Percentiles rank a stretch among this genome's conserved stretches.
These are phyloP conservation scores for Blastocystis sp. DNA, from an alignment of 352 stramenopile genomes.

Conservation along the genomic window DNA sequence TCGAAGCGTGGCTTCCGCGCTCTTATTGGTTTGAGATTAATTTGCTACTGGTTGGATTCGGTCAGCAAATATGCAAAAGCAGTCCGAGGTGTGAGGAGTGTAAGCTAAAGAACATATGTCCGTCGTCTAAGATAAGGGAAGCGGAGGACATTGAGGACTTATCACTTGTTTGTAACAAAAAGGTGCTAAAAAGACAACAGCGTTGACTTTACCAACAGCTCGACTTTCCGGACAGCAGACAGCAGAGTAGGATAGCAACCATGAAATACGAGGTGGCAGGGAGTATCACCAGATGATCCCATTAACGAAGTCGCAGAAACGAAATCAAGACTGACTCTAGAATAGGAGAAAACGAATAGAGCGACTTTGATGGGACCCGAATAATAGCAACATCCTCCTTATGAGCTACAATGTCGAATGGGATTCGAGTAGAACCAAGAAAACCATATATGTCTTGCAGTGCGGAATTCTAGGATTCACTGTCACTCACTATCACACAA, in stretches of 20 bases:
- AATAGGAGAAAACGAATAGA: neutral
- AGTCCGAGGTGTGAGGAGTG: constrained; percentile 73
- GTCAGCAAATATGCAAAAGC: constrained; percentile 81
- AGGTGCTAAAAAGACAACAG: neutral
- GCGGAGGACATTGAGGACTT: constrained; percentile 32
- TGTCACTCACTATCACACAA: neutral
- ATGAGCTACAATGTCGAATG: neutral
- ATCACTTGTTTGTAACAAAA: constrained; percentile 24
- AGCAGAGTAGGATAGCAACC: constrained; percentile 10
- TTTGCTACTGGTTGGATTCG: constrained; percentile 85
- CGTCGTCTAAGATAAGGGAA: constrained; percentile 66
- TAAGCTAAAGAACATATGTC: constrained; percentile 71
- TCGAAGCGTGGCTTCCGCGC: constrained; percentile 85
- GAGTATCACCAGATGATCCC: neutral
- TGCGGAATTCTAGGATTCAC: neutral
- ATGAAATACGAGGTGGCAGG: neutral
- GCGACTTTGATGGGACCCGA: neutral
- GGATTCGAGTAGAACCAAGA: neutral
- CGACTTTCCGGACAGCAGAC: neutral
- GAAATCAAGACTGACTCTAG: neutral
- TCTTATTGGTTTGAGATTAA: constrained; percentile 83
- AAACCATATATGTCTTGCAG: neutral
- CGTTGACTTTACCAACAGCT: neutral
- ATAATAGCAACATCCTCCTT: neutral
- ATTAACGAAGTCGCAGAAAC: neutral